These are phyloP conservation scores for Plasmopara muralis DNA, from an alignment of 352 stramenopile species.

Conservation along the genomic window DNA sequence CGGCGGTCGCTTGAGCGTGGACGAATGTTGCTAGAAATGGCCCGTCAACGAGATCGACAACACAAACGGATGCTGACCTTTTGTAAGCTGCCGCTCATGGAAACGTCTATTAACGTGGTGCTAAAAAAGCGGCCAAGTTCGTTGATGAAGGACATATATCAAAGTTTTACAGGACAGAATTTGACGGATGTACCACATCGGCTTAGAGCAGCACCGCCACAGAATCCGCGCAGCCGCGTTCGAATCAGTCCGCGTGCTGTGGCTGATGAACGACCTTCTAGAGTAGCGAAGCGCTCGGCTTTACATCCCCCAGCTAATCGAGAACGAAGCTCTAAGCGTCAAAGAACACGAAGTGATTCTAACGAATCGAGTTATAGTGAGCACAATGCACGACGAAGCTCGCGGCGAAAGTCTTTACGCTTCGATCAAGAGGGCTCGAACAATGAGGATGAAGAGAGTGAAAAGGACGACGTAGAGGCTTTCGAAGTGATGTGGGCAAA, in stretches of 20 bases:
- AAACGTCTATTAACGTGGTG: slow-evolving; percentile 60
- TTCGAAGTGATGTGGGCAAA: slow-evolving; percentile 19
- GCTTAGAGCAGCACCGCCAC: slow-evolving; percentile 16
- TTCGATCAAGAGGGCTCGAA: slow-evolving; percentile 15
- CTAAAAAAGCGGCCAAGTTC: slow-evolving; percentile 66
- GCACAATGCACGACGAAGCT: slow-evolving; percentile 12
- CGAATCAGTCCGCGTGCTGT: slow-evolving; percentile 17
- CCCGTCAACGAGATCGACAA: slow-evolving; percentile 75
- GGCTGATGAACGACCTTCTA: slow-evolving; percentile 7
- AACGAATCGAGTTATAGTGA: slow-evolving; percentile 12
- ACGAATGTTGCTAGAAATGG: slow-evolving; percentile 82
- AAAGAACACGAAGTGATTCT: slow-evolving; percentile 21
- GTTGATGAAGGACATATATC: slow-evolving; percentile 67
- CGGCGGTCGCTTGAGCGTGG: slow-evolving; percentile 71
- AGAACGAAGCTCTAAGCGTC: slow-evolving; percentile 26
- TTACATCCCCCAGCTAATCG: slow-evolving; percentile 3
- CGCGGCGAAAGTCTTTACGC: slow-evolving; percentile 17
- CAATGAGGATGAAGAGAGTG: slow-evolving; percentile 13
- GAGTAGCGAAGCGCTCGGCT: slow-evolving; percentile 14
- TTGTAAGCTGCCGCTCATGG: slow-evolving; percentile 54
- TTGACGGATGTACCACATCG: slow-evolving; percentile 47
- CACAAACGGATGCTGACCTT: slow-evolving; percentile 71
- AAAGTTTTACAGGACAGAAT: slow-evolving; percentile 45
- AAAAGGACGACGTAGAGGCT: slow-evolving; percentile 9
- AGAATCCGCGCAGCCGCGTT: slow-evolving; percentile 16